Evolutionary conservation across 2,329 filamentous ascomycete genomes (phyloP).

Genomic region (Bipolaris sorokiniana): DNA sequence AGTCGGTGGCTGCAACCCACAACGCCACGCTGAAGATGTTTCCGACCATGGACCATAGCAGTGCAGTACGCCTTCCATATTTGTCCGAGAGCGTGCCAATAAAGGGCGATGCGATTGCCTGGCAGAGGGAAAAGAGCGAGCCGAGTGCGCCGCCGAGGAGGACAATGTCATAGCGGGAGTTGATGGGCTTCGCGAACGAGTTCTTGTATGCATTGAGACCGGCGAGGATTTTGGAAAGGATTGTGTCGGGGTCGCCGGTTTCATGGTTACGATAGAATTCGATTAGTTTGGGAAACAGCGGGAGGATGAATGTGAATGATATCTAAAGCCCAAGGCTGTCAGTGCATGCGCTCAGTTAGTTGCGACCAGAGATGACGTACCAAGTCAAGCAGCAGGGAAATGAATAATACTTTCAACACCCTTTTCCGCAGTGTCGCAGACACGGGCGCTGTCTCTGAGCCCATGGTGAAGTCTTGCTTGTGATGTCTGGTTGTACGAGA

Average conservation of each 20-base stretch:
- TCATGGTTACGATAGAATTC: slow-evolving; percentile 94
- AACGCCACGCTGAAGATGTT: slow-evolving; percentile 93
- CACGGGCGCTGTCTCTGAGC: slow-evolving; percentile 42
- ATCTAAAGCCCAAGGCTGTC: slow-evolving; percentile 64
- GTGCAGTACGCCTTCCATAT: slow-evolving; percentile 83
- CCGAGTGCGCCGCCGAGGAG: slow-evolving; percentile 91
- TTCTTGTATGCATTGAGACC: slow-evolving; percentile 95
- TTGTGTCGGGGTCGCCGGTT: slow-evolving; percentile 62
- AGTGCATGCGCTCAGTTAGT: slow-evolving; percentile 8
- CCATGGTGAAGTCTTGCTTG: slow-evolving; percentile 20
- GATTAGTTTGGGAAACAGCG: slow-evolving; percentile 92
- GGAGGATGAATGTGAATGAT: slow-evolving; percentile 97
- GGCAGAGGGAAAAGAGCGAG: slow-evolving; percentile 89
- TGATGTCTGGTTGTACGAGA: slow-evolving; percentile 1
- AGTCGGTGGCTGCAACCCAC: slow-evolving; percentile 93
- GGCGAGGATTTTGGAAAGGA: slow-evolving; percentile 78
- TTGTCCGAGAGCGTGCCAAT: slow-evolving; percentile 89
- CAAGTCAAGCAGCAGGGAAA: slow-evolving; percentile 87
- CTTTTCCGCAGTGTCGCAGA: slow-evolving; percentile 67
- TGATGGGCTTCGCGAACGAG: slow-evolving; percentile 88
- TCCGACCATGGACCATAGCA: slow-evolving; percentile 89
- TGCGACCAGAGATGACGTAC: slow-evolving; percentile 61
- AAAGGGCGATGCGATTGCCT: slow-evolving; percentile 88
- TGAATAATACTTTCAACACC: slow-evolving; percentile 85
- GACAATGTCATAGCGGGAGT: slow-evolving; percentile 96